Conservation (phyloP, 2,329 filamentous ascomycete genomes). For the Pseudopithomyces chartarum region DNA sequence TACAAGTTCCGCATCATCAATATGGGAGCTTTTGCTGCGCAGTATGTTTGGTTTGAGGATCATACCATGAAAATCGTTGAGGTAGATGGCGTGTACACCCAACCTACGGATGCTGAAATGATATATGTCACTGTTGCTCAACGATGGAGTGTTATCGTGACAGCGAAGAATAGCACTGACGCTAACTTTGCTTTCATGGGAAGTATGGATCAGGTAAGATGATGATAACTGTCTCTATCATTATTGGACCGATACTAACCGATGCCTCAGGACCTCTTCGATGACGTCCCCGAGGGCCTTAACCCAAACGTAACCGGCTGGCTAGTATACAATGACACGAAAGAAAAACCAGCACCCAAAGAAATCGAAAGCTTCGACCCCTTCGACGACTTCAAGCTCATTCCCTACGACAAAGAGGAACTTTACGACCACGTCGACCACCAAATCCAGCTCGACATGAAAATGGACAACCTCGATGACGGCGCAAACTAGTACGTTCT, state of each 20-base stretch:
- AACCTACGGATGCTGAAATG: conserved; percentile 62
- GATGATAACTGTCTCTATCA: not conserved
- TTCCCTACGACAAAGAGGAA: conserved; percentile 69
- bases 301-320: conserved; percentile 67
- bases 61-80: conserved; percentile 70
- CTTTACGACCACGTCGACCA: conserved; percentile 67
- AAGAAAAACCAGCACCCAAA: conserved; percentile 56
- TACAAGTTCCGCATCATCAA: conserved; percentile 74
- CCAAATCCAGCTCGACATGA: conserved; percentile 62
- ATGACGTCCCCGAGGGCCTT: conserved; percentile 67
- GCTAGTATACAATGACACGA: conserved; percentile 59
- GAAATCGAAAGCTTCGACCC: conserved; percentile 66
- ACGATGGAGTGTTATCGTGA: conserved; percentile 70
- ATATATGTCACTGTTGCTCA: conserved; percentile 73
- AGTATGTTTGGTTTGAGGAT: conserved; percentile 72
- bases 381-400: conserved; percentile 75
- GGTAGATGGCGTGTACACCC: conserved; percentile 70
- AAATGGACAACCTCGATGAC: conserved; percentile 70
- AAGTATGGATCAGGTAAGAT: conserved; percentile 52
- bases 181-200: conserved; percentile 65
- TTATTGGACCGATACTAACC: conserved; percentile 10
- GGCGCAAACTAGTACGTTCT: conserved; percentile 66
- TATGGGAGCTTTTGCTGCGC: conserved; percentile 70
- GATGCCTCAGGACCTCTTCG: conserved; percentile 59
- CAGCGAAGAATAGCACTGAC: conserved; percentile 60